Evolutionary conservation across 2,329 filamentous ascomycete species (phyloP), one percentile per base, ranked within the genome.

Genomic region (Botrytis sinoallii): DNA sequence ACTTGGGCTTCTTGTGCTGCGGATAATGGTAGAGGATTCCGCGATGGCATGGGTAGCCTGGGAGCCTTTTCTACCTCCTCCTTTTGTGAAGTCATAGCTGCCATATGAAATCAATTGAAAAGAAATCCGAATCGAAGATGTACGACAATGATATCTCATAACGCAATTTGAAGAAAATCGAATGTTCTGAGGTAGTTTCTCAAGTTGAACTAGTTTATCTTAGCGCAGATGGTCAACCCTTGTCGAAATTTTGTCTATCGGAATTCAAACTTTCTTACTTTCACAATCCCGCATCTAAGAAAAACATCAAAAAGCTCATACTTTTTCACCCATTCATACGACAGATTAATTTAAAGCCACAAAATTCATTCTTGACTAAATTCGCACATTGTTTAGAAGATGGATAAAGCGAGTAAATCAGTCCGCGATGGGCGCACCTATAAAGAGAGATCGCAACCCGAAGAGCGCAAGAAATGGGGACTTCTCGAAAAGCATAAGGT

Each of bases 401-500:
- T 73, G 72, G 72, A 73, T 64, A 73, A 73, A 73, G 72, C 72
- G 12, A 73, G 72, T 57, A 73, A 73, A 73, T 73, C 72, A 46
- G 72, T 73, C 46, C 72, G 72, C 32, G 72, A 73, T 70, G 72
- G 93, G 83, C 93, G 94, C 81, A 92, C 94, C 78, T 95, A 98
- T 84, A 89, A 91, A 79, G 96, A 98, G 87, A 92, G 96, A 79
- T 93, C 93, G 52, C 96, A 98, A 83, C 93, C 95, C 59, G 84
- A 89, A 76, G 93, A 95, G 81, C 93, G 96, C 71, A 86, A 91
- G 77, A 93, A 93, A 85, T 94, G 94, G 84, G 96, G 96, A 77
- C 88, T 98, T 35, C 90, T 98, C 75, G 96, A 98, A 83, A 98
- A 99, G 85, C 93, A 96, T 87, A 98, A 98, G 85, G 91, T 91